Percentiles rank a stretch among this genome's conserved stretches.
phyloP scores from a whole-genome alignment of 1,284 basidiomycete genomes.

The Cryptococcus amylolentus region DNA sequence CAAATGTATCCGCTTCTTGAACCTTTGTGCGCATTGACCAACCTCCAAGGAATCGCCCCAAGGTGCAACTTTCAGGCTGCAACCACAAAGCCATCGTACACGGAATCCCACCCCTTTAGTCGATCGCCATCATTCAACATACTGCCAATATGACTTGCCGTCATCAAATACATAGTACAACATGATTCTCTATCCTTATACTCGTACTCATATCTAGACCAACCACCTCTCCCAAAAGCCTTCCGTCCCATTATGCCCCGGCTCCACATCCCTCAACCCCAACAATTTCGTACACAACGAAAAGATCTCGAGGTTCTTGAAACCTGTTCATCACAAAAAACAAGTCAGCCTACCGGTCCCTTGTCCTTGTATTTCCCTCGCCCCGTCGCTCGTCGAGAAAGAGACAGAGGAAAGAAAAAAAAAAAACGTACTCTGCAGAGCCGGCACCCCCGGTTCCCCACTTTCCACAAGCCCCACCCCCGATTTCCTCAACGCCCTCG shows the following conservation, averaged over 20 bases:
- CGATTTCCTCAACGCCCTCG: conserved; percentile 60
- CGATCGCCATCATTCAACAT: no score
- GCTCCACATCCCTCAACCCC: conserved; percentile 59
- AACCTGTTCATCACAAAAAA: conserved; percentile 55
- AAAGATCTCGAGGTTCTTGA: conserved; percentile 80
- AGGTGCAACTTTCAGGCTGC: no score
- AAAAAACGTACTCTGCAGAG: conserved; percentile 58
- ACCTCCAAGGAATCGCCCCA: no score
- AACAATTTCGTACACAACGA: conserved; percentile 73
- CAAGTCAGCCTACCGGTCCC: not conserved
- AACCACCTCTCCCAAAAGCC: conserved; percentile 20
- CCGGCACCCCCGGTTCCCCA: conserved; percentile 56
- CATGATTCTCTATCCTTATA: no score
- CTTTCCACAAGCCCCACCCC: conserved; percentile 30
- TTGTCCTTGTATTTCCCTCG: not conserved
- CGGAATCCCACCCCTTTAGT: no score
- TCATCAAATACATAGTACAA: no score
- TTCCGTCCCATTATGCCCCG: conserved; percentile 69
- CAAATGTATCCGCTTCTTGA: no score
- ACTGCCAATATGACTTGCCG: no score
- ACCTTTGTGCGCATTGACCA: no score
- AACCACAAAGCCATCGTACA: no score
- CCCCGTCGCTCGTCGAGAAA: not conserved
- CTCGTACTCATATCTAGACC: not conserved
- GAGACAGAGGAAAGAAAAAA: not conserved